Conservation (phyloP, 2,329 filamentous ascomycete species). For the Hymenoscyphus linearis region DNA sequence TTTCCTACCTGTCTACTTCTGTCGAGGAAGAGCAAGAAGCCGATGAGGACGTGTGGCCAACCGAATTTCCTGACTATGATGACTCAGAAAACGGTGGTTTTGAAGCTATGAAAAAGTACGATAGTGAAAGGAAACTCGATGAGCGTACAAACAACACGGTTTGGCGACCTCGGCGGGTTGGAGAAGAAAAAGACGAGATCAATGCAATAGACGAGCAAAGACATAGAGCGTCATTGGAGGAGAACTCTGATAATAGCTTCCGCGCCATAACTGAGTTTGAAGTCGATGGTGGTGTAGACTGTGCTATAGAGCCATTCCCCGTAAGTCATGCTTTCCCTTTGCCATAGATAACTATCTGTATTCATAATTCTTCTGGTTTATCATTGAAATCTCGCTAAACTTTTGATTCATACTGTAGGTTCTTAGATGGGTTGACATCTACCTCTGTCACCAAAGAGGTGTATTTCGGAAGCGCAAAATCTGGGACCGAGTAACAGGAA, state of each 20-base stretch:
- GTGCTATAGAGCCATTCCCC: conserved; percentile 27
- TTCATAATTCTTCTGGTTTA: too few species aligned
- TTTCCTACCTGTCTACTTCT: too few species aligned
- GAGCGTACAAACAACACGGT: conserved; percentile 25
- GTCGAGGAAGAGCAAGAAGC: background rate
- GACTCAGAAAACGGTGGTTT: conserved; percentile 19
- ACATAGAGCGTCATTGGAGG: background rate
- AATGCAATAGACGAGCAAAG: background rate
- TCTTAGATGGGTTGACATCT: conserved; percentile 13
- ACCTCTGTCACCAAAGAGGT: conserved; percentile 8
- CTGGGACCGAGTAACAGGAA: conserved; percentile 28
- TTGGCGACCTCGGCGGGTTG: conserved; percentile 25
- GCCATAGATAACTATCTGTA: too few species aligned
- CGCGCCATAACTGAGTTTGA: conserved; percentile 9
- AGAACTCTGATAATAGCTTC: background rate
- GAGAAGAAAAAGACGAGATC: conserved; percentile 8
- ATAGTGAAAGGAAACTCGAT: conserved; percentile 6
- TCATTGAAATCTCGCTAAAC: background rate
- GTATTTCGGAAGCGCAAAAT: conserved; percentile 16
- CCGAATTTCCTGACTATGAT: conserved; percentile 1
- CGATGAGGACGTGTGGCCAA: background rate
- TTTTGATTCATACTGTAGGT: background rate
- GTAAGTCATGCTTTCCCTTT: conserved; percentile 9
- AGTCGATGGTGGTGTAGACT: conserved; percentile 28
- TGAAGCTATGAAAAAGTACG: conserved; percentile 18